These are phyloP conservation scores for Leccinum rimulosum DNA, from an alignment of 768 basidiomycete species.

Conservation along the genomic window DNA sequence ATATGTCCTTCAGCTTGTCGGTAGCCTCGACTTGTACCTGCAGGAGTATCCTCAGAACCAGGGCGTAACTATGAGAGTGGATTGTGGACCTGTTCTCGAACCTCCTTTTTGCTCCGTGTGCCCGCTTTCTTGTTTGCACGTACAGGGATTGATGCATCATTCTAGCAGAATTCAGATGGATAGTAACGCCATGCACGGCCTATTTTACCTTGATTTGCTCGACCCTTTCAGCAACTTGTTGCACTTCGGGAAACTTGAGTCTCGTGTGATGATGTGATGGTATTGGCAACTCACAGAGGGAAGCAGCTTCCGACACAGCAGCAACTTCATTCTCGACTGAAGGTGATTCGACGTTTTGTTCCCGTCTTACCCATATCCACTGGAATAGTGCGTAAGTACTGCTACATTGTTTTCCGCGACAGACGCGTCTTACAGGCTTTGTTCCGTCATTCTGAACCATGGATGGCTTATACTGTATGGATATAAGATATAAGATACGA, in stretches of 20 bases:
- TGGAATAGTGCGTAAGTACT: constrained; percentile 21
- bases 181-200: neutral
- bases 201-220: constrained; percentile 56
- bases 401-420: neutral
- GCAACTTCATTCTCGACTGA: constrained; percentile 11
- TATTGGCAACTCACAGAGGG: constrained; percentile 35
- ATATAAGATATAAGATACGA: constrained; percentile 5
- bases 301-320: constrained; percentile 47
- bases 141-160: constrained; percentile 61
- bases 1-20: constrained; percentile 56
- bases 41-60: neutral
- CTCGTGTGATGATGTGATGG: neutral
- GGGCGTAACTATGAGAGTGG: neutral
- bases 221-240: constrained; percentile 53
- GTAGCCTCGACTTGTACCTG: constrained; percentile 62
- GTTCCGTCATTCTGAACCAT: constrained; percentile 78
- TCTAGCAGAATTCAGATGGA: constrained; percentile 37
- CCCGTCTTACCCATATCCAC: constrained; percentile 64
- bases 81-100: constrained; percentile 58
- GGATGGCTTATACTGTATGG: constrained; percentile 63
- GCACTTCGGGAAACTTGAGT: constrained; percentile 34
- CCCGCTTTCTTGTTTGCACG: constrained; percentile 73
- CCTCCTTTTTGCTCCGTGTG: constrained; percentile 70
- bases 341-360: constrained; percentile 8
- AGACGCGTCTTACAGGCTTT: constrained; percentile 55